Evolutionary conservation across 129 eudicot species (phyloP), one percentile per base, ranked within the genome.

Genomic region (Chrysanthemum lavandulifolium): DNA sequence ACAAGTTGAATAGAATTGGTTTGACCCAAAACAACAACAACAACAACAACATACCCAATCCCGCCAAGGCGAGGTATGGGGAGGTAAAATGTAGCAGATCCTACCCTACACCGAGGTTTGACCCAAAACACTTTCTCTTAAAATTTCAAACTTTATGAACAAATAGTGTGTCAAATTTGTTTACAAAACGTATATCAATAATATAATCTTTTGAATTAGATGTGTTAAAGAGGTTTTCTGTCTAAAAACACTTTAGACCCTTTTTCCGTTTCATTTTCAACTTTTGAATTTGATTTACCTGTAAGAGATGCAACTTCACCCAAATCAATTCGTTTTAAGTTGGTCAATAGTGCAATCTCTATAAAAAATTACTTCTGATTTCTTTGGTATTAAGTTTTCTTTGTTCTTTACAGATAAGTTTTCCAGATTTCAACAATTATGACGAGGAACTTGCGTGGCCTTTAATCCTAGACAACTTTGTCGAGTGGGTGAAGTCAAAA

Each of bases 401-500:
- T 72, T 78, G 43, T 52, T 74, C 64, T 40, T 1, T 68, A 56
- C 91, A 94, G 97, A 84, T 87, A 78, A 90, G 86, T 75, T 94
- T 88, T 78, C 98, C 96, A 1, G 96, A 90, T 81, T 75, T 94
- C 43, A 84, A 78, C 78, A 86, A 88, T 75, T 94, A 94, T 40
- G 87, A 94, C 40, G 82, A 82, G 65, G 87, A 84, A 52, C 89
- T 76, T 18, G 98, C 98, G 8, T 94, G 98, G 98, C 96, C 98
- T 1, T 74, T 90, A 83, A 83, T 94, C 76, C 78, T 94, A 69
- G 97, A 94, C 88, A 94, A 86, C 66, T 94, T 90, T 67, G 97
- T 94, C 16, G 98, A 94, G 4, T 90, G 97, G 97, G 81, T 92
- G 67, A 85, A 86, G 83, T 85, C 83, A 45, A 87, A 89, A 72